Conservation (phyloP, 441 rosid genomes). For the Bruguiera hainesii region DNA sequence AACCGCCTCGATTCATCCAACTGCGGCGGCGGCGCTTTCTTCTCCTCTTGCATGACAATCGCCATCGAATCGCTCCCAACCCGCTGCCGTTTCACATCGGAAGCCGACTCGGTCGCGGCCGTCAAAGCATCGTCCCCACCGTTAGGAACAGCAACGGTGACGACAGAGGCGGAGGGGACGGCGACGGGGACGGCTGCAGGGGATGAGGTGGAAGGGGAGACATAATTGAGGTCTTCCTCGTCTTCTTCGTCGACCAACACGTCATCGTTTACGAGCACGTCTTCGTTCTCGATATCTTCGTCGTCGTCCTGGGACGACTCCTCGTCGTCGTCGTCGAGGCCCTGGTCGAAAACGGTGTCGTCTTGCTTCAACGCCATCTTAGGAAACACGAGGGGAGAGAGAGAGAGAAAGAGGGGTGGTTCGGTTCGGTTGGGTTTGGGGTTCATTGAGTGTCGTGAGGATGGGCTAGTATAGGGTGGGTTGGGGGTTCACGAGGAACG, state of each 20-base stretch:
- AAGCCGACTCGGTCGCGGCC: slow-evolving; percentile 4
- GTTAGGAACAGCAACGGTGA: slow-evolving; percentile 45
- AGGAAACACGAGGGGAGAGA: background rate
- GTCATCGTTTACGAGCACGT: slow-evolving; percentile 28
- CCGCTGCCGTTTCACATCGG: slow-evolving; percentile 55
- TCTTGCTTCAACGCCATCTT: slow-evolving; percentile 48
- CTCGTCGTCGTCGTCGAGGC: slow-evolving; percentile 41
- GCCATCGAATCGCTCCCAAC: slow-evolving; percentile 8
- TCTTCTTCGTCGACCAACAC: slow-evolving; percentile 43
- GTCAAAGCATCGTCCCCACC: slow-evolving; percentile 17
- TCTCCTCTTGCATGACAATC: slow-evolving; percentile 29
- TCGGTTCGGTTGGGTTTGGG: too few species aligned
- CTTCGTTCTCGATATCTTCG: too few species aligned
- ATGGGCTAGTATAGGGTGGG: too few species aligned
- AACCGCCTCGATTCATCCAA: slow-evolving; percentile 72
- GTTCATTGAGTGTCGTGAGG: too few species aligned
- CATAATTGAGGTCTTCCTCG: slow-evolving; percentile 56
- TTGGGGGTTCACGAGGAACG: too few species aligned
- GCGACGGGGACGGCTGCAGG: slow-evolving; percentile 30
- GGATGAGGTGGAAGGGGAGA: slow-evolving; percentile 34
- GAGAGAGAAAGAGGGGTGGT: too few species aligned
- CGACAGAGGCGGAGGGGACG: slow-evolving; percentile 39
- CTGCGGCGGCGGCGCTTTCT: slow-evolving; percentile 32
- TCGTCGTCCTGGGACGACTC: slow-evolving; percentile 10
- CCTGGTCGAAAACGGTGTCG: slow-evolving; percentile 52